Percentiles rank a stretch among this genome's conserved stretches.
These are phyloP conservation scores for Psilocybe cubensis DNA, from an alignment of 768 basidiomycete species.

Conservation along the genomic window DNA sequence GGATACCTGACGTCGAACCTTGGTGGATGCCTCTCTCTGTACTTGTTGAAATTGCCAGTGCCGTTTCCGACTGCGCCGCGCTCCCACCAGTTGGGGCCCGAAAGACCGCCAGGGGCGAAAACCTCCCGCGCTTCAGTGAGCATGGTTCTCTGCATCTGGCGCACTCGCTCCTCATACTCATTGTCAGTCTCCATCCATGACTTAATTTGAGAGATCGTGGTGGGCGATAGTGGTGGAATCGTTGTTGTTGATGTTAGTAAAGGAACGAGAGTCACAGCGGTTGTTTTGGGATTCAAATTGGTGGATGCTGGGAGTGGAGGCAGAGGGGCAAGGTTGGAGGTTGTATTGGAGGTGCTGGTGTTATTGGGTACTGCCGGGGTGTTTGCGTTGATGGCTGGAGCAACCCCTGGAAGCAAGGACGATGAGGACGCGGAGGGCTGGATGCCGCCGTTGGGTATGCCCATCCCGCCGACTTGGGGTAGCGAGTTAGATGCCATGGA, in stretches of 20 bases:
- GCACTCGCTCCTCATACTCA: conserved; percentile 53
- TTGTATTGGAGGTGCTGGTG: conserved; percentile 16
- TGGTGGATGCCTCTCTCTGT: conserved; percentile 47
- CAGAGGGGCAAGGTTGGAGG: conserved; percentile 35
- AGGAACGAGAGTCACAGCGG: conserved; percentile 65
- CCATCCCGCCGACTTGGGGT: background rate
- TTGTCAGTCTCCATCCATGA: conserved; percentile 69
- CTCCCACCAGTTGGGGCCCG: conserved; percentile 65
- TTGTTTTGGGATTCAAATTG: conserved; percentile 57
- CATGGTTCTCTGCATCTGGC: conserved; percentile 56
- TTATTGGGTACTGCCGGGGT: background rate
- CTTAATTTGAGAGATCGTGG: conserved; percentile 57
- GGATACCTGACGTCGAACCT: conserved; percentile 58
- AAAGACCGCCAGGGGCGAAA: conserved; percentile 37
- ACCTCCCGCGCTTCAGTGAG: conserved; percentile 51
- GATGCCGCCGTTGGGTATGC: conserved; percentile 7
- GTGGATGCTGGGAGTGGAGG: conserved; percentile 45
- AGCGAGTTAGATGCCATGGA: background rate
- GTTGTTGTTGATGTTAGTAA: conserved; percentile 50
- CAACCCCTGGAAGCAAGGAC: background rate
- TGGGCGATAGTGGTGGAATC: conserved; percentile 55
- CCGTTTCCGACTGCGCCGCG: conserved; percentile 39
- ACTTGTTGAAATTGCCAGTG: conserved; percentile 35
- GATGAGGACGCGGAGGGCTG: background rate
- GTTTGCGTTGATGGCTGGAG: conserved; percentile 9